Evolutionary conservation across 352 stramenopile genomes (phyloP).

Genomic region (Nothophytophthora sp.): DNA sequence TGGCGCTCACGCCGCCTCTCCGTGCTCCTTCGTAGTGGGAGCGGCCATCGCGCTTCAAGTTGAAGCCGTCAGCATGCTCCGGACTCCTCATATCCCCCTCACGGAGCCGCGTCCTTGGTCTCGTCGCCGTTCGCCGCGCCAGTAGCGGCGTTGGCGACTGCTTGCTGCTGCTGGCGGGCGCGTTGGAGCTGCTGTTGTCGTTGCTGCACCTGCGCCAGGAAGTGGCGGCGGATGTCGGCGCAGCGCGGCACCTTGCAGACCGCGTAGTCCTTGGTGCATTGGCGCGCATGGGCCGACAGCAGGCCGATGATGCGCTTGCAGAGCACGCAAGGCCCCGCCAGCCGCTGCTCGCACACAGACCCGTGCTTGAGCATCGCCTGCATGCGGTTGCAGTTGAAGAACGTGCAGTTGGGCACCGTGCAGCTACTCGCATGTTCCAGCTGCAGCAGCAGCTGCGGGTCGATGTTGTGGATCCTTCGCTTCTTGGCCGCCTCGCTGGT

Average conservation of each 20-base stretch:
- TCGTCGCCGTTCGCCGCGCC: neutral
- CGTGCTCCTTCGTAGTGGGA: too few species aligned
- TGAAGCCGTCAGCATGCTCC: neutral
- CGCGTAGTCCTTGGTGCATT: conserved; percentile 79
- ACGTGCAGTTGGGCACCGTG: conserved; percentile 65
- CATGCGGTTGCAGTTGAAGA: conserved; percentile 89
- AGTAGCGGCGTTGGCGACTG: conserved; percentile 1
- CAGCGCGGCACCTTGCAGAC: conserved; percentile 86
- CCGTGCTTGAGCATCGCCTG: conserved; percentile 90
- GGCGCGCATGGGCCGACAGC: conserved; percentile 77
- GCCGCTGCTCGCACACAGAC: conserved; percentile 81
- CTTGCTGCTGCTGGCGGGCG: conserved; percentile 34
- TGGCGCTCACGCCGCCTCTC: too few species aligned
- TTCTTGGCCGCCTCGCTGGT: conserved; percentile 92
- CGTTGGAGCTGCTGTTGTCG: conserved; percentile 63
- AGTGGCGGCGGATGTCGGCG: conserved; percentile 83
- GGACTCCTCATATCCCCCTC: too few species aligned
- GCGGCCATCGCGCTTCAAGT: neutral
- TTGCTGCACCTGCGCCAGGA: conserved; percentile 79
- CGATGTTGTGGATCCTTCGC: conserved; percentile 87
- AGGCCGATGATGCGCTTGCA: conserved; percentile 88
- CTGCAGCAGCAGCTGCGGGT: conserved; percentile 85
- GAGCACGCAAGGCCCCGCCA: conserved; percentile 76
- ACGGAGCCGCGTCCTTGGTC: conserved; percentile 2
- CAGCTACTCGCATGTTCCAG: conserved; percentile 84